Percentiles rank a stretch among this genome's conserved stretches.
These are phyloP conservation scores for Fusarium multiceps DNA, from an alignment of 2,329 filamentous ascomycete genomes.

Conservation along the genomic window DNA sequence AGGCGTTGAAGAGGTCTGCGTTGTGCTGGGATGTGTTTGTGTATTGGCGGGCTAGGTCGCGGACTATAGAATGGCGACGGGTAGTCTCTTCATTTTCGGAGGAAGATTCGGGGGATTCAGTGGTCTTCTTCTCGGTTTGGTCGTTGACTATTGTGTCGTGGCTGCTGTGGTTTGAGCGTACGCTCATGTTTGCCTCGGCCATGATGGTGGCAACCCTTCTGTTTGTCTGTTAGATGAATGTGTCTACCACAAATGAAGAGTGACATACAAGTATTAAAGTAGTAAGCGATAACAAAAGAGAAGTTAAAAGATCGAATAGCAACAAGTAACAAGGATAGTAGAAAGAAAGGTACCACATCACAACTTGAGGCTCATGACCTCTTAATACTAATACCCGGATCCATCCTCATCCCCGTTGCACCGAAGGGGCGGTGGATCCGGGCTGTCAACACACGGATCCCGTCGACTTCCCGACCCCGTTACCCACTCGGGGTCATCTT, in stretches of 20 bases:
- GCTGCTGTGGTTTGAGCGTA: conserved; percentile 29
- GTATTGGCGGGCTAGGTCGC: conserved; percentile 33
- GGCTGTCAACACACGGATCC: conserved; percentile 19
- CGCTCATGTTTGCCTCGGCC: conserved; percentile 21
- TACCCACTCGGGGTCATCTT: conserved; percentile 4
- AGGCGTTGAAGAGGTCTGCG: conserved; percentile 30
- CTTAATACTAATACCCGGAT: conserved; percentile 31
- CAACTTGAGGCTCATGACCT: conserved; percentile 7
- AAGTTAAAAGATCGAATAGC: conserved; percentile 1
- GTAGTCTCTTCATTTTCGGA: conserved; percentile 36
- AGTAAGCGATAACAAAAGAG: conserved; percentile 12
- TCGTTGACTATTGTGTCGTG: conserved; percentile 33
- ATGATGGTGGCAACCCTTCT: conserved; percentile 6
- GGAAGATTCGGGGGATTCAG: background rate
- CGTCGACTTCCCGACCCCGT: conserved; percentile 33
- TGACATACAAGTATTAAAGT: conserved; percentile 26
- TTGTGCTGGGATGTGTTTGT: conserved; percentile 28
- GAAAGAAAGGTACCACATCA: background rate
- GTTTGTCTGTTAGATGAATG: background rate
- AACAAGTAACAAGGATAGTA: background rate
- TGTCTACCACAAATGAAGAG: no score
- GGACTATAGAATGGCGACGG: conserved; percentile 37
- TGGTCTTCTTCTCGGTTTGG: background rate
- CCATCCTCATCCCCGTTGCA: conserved; percentile 11
- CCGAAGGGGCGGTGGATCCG: conserved; percentile 25